Base-by-base conservation (phyloP, 495 filamentous ascomycete genomes). In the Aspergillus cavernicola region DNA sequence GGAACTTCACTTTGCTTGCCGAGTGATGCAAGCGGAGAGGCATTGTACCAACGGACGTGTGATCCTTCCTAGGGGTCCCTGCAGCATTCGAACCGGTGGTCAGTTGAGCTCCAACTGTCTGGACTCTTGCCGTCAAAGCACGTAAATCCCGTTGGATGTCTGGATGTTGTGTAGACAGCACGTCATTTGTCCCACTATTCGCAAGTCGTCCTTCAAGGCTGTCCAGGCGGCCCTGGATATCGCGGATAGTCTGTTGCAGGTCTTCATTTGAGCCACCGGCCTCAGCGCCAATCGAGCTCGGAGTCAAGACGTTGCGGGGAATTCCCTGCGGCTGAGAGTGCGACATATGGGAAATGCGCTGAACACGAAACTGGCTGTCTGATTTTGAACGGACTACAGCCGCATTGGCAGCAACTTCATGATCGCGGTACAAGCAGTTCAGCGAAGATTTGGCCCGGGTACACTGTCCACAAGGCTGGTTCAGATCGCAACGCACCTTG, bases 401-500 rank as follows among this genome's bases (percentile, higher is more conserved):
- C 4, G 24, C 24, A 9, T 38, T 38, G 13, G n/a, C n/a, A 18
- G 22, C 11, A 6, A 12, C 32, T 40, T 48, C 43, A 16, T 38
- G 13, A 13, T 46, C 29, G 29, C 57, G 57, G 33, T 63, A 63
- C 1, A 59, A 65, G 42, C 65, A 68, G 42, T 43, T 15, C 19
- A 61, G 44, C 12, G 62, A 60, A 31, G 44, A 58, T 40, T 65
- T 66, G 10, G 70, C 65, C n/a, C 70, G 70, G 32, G 50, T 59
- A 44, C 68, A 73, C 45, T 68, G 58, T 32, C 59, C 56, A 56
- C 75, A 78, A 4, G 73, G 75, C 6, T 49, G 22, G 11, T 56
- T 59, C 28, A 66, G 66, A 51, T 76, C 75, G 51, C 75, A 78
- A 40, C 73, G 74, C 22, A 75, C 63, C 56, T 78, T 78, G 42